phyloP scores from a whole-genome alignment of 2,329 filamentous ascomycete species.

The Tolypocladium amazonense region DNA sequence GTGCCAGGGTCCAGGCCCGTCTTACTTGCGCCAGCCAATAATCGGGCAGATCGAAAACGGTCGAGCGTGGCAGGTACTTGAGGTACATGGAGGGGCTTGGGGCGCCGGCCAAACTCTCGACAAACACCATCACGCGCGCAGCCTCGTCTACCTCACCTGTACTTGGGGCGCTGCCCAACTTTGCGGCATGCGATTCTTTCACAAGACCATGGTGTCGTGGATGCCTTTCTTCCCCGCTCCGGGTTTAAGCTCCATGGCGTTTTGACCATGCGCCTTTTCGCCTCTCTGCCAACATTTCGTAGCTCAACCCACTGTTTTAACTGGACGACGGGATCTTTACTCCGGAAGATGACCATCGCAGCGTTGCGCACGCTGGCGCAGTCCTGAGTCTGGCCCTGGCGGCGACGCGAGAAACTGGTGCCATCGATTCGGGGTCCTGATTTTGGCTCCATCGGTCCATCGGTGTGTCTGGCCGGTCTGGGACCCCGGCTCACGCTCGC shows the following conservation, averaged over 20 bases:
- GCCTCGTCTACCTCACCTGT: neutral
- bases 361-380: neutral
- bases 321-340: neutral
- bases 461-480: neutral
- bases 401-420: neutral
- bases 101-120: slow-evolving; percentile 1
- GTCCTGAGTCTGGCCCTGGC: neutral
- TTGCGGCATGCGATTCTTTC: slow-evolving; percentile 14
- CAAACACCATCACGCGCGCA: neutral
- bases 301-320: neutral
- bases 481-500: neutral
- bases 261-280: neutral
- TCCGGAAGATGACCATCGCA: neutral
- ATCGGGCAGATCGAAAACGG: slow-evolving; percentile 22
- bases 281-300: neutral
- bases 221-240: slow-evolving; percentile 10
- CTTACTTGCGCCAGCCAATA: slow-evolving; percentile 17
- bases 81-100: slow-evolving; percentile 1
- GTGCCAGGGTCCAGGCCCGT: slow-evolving; percentile 12
- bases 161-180: neutral
- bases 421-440: neutral
- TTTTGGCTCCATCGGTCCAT: neutral
- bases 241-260: neutral
- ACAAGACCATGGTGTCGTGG: slow-evolving; percentile 12
- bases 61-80: slow-evolving; percentile 3